Conservation (phyloP, 2,329 filamentous ascomycete species). For the Fusarium graminum region DNA sequence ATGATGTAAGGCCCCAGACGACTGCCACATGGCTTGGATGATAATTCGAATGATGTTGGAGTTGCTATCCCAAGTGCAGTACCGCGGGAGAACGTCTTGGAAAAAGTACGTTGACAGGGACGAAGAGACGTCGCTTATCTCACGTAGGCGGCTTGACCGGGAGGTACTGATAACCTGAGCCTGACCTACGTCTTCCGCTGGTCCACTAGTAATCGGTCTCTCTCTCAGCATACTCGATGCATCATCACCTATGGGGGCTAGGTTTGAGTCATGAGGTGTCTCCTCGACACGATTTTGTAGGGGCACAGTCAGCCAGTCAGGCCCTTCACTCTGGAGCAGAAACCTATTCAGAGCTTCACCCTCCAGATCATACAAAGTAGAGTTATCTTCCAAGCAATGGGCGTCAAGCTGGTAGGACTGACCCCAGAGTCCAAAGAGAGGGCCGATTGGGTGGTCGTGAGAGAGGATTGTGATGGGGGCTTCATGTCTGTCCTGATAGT, state of each 20-base stretch:
- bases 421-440: neutral
- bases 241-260: neutral
- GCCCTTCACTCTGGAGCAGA: neutral
- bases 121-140: slow-evolving; percentile 7
- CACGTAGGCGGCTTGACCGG: slow-evolving; percentile 2
- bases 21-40: slow-evolving; percentile 5
- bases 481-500: neutral
- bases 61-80: slow-evolving; percentile 8
- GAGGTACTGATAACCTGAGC: neutral
- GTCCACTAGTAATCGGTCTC: neutral
- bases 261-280: neutral
- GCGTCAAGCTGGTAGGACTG: neutral
- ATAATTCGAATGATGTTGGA: slow-evolving; percentile 5
- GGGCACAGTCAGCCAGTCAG: slow-evolving; percentile 1
- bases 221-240: neutral
- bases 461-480: neutral
- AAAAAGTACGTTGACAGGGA: slow-evolving; percentile 11
- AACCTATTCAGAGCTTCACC: neutral
- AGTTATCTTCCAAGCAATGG: neutral
- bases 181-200: neutral
- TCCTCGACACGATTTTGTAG: neutral
- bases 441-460: neutral
- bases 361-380: neutral
- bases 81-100: slow-evolving; percentile 4
- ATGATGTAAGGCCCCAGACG: slow-evolving; percentile 9